A percentile compares a stretch with the other conserved stretches of the same genome.
phyloP scores from a whole-genome alignment of 2,329 filamentous ascomycete species.

The Dichotomopilus funicola region DNA sequence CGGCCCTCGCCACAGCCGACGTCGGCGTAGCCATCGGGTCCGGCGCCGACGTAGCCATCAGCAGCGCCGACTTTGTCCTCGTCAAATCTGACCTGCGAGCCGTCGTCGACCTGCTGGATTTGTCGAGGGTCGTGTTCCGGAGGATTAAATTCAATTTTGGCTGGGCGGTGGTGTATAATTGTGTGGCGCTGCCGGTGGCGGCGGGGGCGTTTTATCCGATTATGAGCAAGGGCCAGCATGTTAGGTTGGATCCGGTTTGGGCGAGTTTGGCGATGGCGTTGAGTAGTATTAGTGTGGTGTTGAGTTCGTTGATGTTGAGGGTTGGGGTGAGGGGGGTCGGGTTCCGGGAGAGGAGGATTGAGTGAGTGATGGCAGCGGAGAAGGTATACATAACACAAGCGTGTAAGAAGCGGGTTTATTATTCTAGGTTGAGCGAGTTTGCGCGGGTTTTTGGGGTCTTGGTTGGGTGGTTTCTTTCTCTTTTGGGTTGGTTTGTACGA shows the following conservation, averaged over 20 bases:
- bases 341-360: conserved; percentile 34
- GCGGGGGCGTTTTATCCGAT: conserved; percentile 69
- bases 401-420: too few species aligned
- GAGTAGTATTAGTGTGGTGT: conserved; percentile 83
- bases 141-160: conserved; percentile 79
- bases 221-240: conserved; percentile 43
- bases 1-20: conserved; percentile 72
- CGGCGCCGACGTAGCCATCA: conserved; percentile 78
- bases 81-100: conserved; percentile 59
- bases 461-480: too few species aligned
- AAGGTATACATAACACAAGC: too few species aligned
- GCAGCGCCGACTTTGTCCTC: conserved; percentile 74
- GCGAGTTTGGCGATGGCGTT: conserved; percentile 87
- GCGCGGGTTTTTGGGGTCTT: too few species aligned
- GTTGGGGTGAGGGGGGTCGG: conserved; percentile 8
- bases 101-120: conserved; percentile 65
- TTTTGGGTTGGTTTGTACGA: too few species aligned
- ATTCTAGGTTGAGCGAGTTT: too few species aligned
- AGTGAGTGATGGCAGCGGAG: conserved; percentile 1
- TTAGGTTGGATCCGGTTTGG: conserved; percentile 73
- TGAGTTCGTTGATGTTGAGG: conserved; percentile 70
- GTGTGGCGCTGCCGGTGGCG: conserved; percentile 70
- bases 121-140: conserved; percentile 66
- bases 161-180: conserved; percentile 80
- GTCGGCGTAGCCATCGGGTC: conserved; percentile 79